Evolutionary conservation across 73 alveolate species (phyloP), one percentile per base, ranked within the genome.

Genomic region (Paramecium sexaurelia): DNA sequence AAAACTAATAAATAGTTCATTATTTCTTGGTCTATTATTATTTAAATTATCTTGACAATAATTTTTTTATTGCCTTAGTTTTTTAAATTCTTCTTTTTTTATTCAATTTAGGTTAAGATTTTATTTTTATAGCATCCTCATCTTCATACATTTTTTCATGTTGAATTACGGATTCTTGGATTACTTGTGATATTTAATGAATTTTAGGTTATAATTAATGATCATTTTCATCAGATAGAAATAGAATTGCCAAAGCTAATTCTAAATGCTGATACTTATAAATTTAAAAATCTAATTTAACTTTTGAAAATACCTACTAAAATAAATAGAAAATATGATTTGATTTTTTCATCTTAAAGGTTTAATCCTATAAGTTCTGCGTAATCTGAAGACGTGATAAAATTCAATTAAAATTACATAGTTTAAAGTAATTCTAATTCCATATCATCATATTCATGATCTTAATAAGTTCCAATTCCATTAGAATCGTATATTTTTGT

Each of bases 391-490:
- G 86, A 35, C 1, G 86, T 71, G 39, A 71, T 40, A 71, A 27
- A 71, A 71, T 71, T 71, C 32, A 32, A n/a, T 71, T 71, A 71
- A 35, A 33, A 71, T 19, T 71, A 22, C 32, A 71, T 19, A 35
- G 57, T 15, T 35, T 37, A 32, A 19, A 71, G 43, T 9, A 71
- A 15, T 71, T 33, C 22, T 13, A 71, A n/a, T 71, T 71, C 86
- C 86, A 71, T 71, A 3, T 71, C 86, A n/a, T 71, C 51, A 19
- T 71, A 71, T 71, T 71, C 86, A 27, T 32, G 35, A 71, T 71
- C 86, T 20, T 29, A 1, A 36, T 71, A 71, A 5, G 35, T 29
- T 71, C 35, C 35, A 11, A 1, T 27, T 4, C 86, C 86, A 32
- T 35, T 15, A 2, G 37, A 71, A 71, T 71, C 43, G 0, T 7